phyloP scores from a whole-genome alignment of 2,329 filamentous ascomycete species.

The Cercospora sesami region DNA sequence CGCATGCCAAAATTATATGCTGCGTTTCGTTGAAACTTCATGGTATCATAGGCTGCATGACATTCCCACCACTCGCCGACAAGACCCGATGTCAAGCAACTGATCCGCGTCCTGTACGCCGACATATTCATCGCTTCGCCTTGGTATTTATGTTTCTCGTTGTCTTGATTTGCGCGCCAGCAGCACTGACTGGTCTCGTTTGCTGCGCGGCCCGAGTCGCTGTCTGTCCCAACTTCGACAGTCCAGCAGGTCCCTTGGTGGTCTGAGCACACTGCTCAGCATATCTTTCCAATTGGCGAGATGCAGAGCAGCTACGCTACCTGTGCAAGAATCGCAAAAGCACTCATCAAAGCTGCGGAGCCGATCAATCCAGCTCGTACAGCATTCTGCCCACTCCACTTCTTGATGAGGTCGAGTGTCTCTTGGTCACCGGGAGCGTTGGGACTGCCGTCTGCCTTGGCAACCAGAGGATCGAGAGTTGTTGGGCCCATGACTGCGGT shows the following conservation, averaged over 20 bases:
- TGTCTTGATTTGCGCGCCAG: slow-evolving; percentile 6
- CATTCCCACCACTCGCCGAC: not conserved
- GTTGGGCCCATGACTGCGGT: slow-evolving; percentile 28
- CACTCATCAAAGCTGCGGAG: slow-evolving; percentile 24
- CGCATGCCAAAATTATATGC: too few relatives aligned
- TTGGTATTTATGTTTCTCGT: slow-evolving; percentile 5
- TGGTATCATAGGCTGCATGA: not conserved
- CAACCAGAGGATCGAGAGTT: slow-evolving; percentile 21
- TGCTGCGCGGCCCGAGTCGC: not conserved
- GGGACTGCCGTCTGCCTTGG: slow-evolving; percentile 20
- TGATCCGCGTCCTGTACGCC: not conserved
- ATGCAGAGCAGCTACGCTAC: slow-evolving; percentile 9
- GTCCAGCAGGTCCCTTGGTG: not conserved
- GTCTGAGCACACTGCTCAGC: slow-evolving; percentile 7
- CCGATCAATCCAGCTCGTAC: slow-evolving; percentile 23
- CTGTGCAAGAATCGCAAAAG: slow-evolving; percentile 23
- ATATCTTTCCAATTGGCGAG: not conserved
- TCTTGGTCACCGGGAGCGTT: slow-evolving; percentile 28
- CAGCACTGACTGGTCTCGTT: not conserved
- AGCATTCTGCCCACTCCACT: slow-evolving; percentile 32
- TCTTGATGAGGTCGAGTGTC: slow-evolving; percentile 26
- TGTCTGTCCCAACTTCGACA: slow-evolving; percentile 6
- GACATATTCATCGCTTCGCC: not conserved
- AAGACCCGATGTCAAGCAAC: not conserved
- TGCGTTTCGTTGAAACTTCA: not conserved